Evolutionary conservation across 2,329 filamentous ascomycete species (phyloP), one percentile per base, ranked within the genome.

Genomic region (Orbilia blumenaviensis): DNA sequence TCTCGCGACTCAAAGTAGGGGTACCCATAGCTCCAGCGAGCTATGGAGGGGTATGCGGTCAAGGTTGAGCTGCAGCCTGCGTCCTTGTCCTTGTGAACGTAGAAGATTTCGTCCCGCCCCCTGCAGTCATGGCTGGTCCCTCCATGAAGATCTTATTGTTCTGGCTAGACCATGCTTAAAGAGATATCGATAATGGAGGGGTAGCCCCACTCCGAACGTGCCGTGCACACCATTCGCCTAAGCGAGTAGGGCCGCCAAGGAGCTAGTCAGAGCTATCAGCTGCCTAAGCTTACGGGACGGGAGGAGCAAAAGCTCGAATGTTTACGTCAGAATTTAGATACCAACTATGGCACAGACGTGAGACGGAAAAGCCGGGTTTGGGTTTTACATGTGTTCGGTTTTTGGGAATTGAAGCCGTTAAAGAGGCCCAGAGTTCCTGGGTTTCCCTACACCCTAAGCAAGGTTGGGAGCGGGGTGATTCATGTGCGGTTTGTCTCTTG

Each of bases 181-280:
- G 50, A 66, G 72, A 61, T 69, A 68, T 46, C 38, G 58, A 69
- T 76, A 69, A 66, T 76, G 72, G 72, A 69, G 64, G 72, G 72
- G 64, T 64, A 41, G 72, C 64, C 64, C 72, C 72, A 76, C 72
- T 63, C 56, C 25, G 7, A 60, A 34, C 58, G 48, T 76, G 72
- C 72, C 72, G 72, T 76, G 72, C 72, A 62, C 60, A 60, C 62
- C 60, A 64, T 58, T 64, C 48, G 34, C 29, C 58, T 66, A 76
- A 69, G 72, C 72, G 72, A 76, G 41, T 76, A 41, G 56, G 38
- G 25, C 60, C 41, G 58, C 67, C 67, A 72, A 72, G 67, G 50
- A 68, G 29, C 32, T 60, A 54, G 25, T 44, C 67, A 63, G 63
- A 63, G 44, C 62, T 62, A 75, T 75, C 72, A 76, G 48, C 64